A percentile compares a stretch with the other conserved stretches of the same genome.
These are phyloP conservation scores for Saturnispora dispora DNA, from an alignment of 805 yeast species.

Conservation along the genomic window DNA sequence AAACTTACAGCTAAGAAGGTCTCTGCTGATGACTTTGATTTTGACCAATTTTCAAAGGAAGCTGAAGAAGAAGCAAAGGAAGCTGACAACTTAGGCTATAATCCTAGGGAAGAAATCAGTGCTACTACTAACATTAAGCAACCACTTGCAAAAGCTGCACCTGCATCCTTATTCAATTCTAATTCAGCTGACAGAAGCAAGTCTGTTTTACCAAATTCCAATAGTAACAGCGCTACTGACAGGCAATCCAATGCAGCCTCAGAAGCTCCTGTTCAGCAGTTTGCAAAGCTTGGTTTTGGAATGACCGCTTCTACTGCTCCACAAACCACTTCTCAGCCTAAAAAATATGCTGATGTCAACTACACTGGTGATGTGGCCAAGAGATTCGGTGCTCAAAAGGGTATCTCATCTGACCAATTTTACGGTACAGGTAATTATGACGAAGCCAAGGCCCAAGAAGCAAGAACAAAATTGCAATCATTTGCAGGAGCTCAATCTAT, in stretches of 20 bases:
- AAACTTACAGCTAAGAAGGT: conserved; percentile 52
- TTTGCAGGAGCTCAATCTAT: conserved; percentile 85
- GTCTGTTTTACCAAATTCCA: not conserved
- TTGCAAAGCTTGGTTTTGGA: conserved; percentile 85
- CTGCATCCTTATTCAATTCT: conserved; percentile 8
- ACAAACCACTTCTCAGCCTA: conserved; percentile 14
- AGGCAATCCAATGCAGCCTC: conserved; percentile 14
- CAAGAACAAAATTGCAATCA: conserved; percentile 66
- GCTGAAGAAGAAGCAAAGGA: conserved; percentile 80
- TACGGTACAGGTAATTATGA: conserved; percentile 86
- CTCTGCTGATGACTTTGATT: conserved; percentile 41
- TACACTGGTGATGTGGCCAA: conserved; percentile 68
- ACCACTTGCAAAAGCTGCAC: conserved; percentile 20
- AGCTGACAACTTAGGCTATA: conserved; percentile 44
- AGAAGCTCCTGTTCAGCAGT: conserved; percentile 52
- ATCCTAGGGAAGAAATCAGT: conserved; percentile 27
- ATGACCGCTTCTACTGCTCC: conserved; percentile 62
- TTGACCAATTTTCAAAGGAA: conserved; percentile 58
- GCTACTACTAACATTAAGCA: conserved; percentile 13
- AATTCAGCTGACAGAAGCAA: conserved; percentile 1
- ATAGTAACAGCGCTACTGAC: not conserved
- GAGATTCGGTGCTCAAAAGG: conserved; percentile 84
- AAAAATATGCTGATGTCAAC: conserved; percentile 29
- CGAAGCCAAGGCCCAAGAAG: conserved; percentile 69
- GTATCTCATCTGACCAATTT: conserved; percentile 89